Percentiles rank a stretch among this genome's conserved stretches.
These are phyloP conservation scores for Penicillium sp. DNA, from an alignment of 2,329 filamentous ascomycete species.

Conservation along the genomic window DNA sequence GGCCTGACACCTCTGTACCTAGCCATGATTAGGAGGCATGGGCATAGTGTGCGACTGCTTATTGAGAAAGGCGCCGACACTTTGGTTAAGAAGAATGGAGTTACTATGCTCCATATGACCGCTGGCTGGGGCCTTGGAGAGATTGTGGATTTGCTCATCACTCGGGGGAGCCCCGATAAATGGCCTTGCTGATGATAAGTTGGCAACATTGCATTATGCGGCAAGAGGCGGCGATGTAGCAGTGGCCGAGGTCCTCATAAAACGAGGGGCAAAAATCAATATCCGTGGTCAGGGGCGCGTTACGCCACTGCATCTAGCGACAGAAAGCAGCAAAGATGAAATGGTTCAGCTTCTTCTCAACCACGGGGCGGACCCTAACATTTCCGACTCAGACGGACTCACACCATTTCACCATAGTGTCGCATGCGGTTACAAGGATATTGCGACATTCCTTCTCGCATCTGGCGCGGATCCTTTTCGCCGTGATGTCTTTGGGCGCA, in stretches of 20 bases:
- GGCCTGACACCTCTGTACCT: not conserved
- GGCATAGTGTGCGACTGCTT: not conserved
- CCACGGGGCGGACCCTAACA: not conserved
- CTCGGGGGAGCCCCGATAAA: not conserved
- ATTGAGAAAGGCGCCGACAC: not conserved
- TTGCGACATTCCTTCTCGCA: not conserved
- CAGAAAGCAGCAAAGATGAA: not conserved
- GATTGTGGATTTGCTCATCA: not conserved
- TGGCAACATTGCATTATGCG: not conserved
- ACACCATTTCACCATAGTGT: not conserved
- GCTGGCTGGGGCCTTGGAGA: not conserved
- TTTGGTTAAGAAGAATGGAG: not conserved
- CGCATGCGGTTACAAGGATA: not conserved
- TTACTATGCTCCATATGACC: not conserved
- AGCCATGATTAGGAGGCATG: not conserved
- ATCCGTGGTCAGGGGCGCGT: not conserved
- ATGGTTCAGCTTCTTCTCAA: not conserved
- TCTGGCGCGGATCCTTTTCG: not conserved
- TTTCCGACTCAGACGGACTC: not conserved
- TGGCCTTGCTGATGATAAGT: not conserved
- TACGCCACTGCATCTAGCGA: not conserved
- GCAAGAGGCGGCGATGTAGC: not conserved
- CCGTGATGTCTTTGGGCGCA: not conserved
- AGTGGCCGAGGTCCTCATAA: not conserved
- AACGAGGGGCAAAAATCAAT: not conserved